Base-by-base conservation (phyloP, 2,329 filamentous ascomycete species). In the Orbilia javanica region DNA sequence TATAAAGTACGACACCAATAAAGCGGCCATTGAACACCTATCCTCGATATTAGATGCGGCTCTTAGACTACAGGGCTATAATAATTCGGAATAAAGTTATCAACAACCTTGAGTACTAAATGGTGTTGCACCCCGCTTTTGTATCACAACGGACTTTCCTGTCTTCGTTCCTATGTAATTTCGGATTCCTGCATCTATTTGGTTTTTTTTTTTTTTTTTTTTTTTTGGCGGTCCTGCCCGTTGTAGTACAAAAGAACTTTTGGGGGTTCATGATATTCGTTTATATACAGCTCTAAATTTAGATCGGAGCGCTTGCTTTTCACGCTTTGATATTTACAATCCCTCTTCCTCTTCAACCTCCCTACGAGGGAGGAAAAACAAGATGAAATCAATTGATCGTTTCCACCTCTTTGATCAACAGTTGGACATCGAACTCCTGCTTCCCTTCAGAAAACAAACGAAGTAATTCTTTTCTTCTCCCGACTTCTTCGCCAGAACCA, bases 331-430 rank as follows among this genome's bases (percentile, higher is more conserved):
- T 44, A 44, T 44, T n/a, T 44, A 44, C 42, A 44, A 18, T 20
- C n/a, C 11, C 42, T 20, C 42, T n/a, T 20, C 20, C n/a, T 44
- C 42, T 7, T 6, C 3, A 10, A 44, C 42, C n/a, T 10, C 42
- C 42, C 6, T n/a, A 18, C 42, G n/a, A 20, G 15, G n/a, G 22
- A 50, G 15, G 18, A 11, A 27, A 5, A 27, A 5, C n/a, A 11
- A 50, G 31, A 8, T 7, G 31, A 48, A 1, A 73, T 72, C 46
- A 79, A 57, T 73, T 72, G 29, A 79, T 79, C 2, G 75, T 93
- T 88, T 98, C 94, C 0, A 93, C 91, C 87, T 98, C 95, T 80
- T 96, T 93, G 79, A 99, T 84, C 82, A 99, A 84, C 84, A 91
- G 90, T 84, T 97, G 92, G 5, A 99, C 88, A 81, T 89, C 93